Conservation (phyloP, 2,329 filamentous ascomycete genomes). For the Ceratocystis alfenasii region DNA sequence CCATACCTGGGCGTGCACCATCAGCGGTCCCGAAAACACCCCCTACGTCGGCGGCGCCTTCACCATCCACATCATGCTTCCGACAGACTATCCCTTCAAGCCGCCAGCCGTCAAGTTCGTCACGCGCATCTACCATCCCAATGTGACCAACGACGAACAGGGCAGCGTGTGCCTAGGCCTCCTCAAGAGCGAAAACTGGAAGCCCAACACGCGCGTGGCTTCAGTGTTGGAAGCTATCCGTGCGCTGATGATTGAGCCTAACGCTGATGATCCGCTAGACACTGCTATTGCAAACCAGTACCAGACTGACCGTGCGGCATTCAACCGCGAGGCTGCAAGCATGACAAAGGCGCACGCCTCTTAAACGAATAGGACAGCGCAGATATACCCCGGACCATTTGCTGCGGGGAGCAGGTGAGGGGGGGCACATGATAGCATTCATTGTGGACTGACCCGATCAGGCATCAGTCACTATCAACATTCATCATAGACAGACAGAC, state of each 20-base stretch:
- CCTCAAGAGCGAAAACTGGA: slow-evolving; percentile 81
- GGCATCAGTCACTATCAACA: too few species aligned
- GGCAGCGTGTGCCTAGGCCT: slow-evolving; percentile 99
- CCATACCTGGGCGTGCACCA: slow-evolving; percentile 41
- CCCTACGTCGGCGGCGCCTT: slow-evolving; percentile 57
- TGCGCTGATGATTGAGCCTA: slow-evolving; percentile 64
- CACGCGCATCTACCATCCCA: slow-evolving; percentile 98
- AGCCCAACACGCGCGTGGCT: slow-evolving; percentile 66
- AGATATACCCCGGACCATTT: too few species aligned
- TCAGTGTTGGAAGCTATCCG: slow-evolving; percentile 67
- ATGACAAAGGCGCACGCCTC: slow-evolving; percentile 22
- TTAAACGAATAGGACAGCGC: not conserved
- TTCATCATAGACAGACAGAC: slow-evolving; percentile 1
- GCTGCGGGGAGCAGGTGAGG: too few species aligned
- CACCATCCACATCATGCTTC: slow-evolving; percentile 87
- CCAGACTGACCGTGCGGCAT: slow-evolving; percentile 53
- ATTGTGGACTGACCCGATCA: too few species aligned
- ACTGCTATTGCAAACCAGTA: slow-evolving; percentile 75
- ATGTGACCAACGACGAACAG: slow-evolving; percentile 95
- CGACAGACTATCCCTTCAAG: slow-evolving; percentile 99
- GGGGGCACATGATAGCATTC: too few species aligned
- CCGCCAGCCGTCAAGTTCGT: slow-evolving; percentile 99
- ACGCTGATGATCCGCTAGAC: slow-evolving; percentile 84
- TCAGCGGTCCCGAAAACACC: slow-evolving; percentile 36
- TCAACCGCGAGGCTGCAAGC: slow-evolving; percentile 40